These are phyloP conservation scores for Lasiosphaeria hispida DNA, from an alignment of 495 filamentous ascomycete genomes.

Conservation along the genomic window DNA sequence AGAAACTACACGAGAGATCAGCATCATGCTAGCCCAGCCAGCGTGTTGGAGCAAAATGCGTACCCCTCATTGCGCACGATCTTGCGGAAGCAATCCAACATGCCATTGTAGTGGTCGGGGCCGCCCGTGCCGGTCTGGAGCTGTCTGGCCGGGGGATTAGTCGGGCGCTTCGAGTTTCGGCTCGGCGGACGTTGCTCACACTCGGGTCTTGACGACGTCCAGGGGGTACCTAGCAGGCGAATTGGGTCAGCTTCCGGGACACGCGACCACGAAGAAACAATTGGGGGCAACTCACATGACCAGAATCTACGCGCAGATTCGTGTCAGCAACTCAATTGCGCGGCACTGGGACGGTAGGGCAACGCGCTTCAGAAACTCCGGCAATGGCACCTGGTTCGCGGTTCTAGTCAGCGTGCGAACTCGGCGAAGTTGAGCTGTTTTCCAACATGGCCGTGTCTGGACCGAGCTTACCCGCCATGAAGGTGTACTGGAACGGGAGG, in stretches of 20 bases:
- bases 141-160: slow-evolving; percentile 59
- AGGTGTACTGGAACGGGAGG: slow-evolving; percentile 37
- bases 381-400: slow-evolving; percentile 26
- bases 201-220: slow-evolving; percentile 96
- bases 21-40: neutral
- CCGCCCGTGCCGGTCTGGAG: slow-evolving; percentile 71
- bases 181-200: slow-evolving; percentile 56
- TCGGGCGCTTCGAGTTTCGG: slow-evolving; percentile 10
- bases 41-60: slow-evolving; percentile 13
- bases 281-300: slow-evolving; percentile 62
- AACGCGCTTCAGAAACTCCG: slow-evolving; percentile 30
- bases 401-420: slow-evolving; percentile 21
- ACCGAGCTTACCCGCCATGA: slow-evolving; percentile 32
- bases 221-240: slow-evolving; percentile 77
- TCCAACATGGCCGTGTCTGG: neutral
- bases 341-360: neutral
- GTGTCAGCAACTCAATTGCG: slow-evolving; percentile 31
- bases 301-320: slow-evolving; percentile 61
- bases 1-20: slow-evolving; percentile 55
- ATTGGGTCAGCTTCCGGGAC: slow-evolving; percentile 20
- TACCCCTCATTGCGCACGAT: slow-evolving; percentile 94
- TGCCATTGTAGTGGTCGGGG: slow-evolving; percentile 85
- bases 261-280: slow-evolving; percentile 15
- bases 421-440: slow-evolving; percentile 13
- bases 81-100: slow-evolving; percentile 96